Evolutionary conservation across 306 rosid genomes (phyloP), one percentile per base, ranked within the genome.

Genomic region (Chamaecrista fasciculata): DNA sequence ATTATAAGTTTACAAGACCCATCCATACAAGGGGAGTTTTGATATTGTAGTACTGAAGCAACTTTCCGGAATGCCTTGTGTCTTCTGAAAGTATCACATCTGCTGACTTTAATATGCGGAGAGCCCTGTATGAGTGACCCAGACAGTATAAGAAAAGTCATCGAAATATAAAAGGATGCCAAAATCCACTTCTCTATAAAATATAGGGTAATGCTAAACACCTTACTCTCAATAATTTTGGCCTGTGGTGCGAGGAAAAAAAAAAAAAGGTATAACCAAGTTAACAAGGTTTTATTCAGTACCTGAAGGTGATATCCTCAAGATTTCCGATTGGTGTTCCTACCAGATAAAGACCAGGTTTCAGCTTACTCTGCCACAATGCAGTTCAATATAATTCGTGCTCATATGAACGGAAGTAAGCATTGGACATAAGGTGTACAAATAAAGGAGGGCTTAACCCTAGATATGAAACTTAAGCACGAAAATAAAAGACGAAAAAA

Each of bases 61-160:
- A 68, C 85, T 87, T 91, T 55, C 96, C 95, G 0, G 99, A 94
- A 77, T 94, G 99, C 68, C 99, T 84, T 1, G 99, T 94, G 64
- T 91, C 99, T 66, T 94, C 97, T 0, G 97, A 86, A 12, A 94
- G 96, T 69, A 94, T 84, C 42, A 94, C 89, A 71, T 87, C 71
- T 48, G 96, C 99, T 11, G 96, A 85, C 34, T 78, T 85, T 40
- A 94, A 72, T 1, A 91, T 85, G 6, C 97, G 97, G 36, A 94
- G 82, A 48, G 99, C 96, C 67, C 98, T 93, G 79, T 75, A 70
- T 49, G 19, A 20, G 19, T 39, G 34, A 75, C 34, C 7, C 33
- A 55, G 48, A 48, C 50, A 33, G 26, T 46, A 23, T 40, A 42
- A 6, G 24, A 56, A 57, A 53, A 36, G 49, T 59, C 46, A 59